Conservation (phyloP, 2,329 filamentous ascomycete genomes). For the Epichloe uncinata region DNA sequence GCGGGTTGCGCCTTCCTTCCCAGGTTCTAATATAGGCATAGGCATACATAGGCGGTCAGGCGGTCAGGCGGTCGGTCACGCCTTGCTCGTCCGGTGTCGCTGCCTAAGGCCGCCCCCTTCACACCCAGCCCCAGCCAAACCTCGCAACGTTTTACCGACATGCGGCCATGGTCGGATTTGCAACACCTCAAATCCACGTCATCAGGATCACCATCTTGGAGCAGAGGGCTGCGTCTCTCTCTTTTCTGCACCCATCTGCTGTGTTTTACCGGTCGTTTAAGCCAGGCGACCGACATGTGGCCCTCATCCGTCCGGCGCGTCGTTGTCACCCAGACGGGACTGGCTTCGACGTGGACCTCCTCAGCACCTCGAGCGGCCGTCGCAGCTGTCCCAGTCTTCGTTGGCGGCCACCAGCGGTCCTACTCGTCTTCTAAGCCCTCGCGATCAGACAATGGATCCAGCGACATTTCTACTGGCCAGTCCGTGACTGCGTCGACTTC, state of each 20-base stretch:
- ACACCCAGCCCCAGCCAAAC: not conserved
- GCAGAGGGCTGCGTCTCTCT: conserved; percentile 8
- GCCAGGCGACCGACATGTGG: conserved; percentile 31
- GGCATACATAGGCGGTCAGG: too few species aligned
- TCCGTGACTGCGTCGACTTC: conserved; percentile 35
- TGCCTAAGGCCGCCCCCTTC: conserved; percentile 21
- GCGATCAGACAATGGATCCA: conserved; percentile 42
- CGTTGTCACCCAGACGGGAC: conserved; percentile 30
- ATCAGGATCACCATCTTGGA: conserved; percentile 19
- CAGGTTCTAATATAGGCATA: not conserved
- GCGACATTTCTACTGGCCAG: conserved; percentile 34
- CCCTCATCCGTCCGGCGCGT: conserved; percentile 43
- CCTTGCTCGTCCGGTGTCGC: conserved; percentile 13
- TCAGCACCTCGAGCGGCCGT: conserved; percentile 26
- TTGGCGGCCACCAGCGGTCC: conserved; percentile 36
- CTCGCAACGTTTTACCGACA: conserved; percentile 8
- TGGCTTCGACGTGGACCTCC: conserved; percentile 30
- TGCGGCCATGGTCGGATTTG: conserved; percentile 24
- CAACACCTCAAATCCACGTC: conserved; percentile 16
- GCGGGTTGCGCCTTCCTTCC: not conserved
- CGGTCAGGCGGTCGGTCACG: not conserved
- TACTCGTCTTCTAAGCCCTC: conserved; percentile 52
- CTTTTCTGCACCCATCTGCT: conserved; percentile 6
- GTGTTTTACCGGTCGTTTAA: conserved; percentile 5
- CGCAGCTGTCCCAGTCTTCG: conserved; percentile 21